These are phyloP conservation scores for Eudorina sp. DNA, from an alignment of 139 green algal genomes.

Conservation along the genomic window DNA sequence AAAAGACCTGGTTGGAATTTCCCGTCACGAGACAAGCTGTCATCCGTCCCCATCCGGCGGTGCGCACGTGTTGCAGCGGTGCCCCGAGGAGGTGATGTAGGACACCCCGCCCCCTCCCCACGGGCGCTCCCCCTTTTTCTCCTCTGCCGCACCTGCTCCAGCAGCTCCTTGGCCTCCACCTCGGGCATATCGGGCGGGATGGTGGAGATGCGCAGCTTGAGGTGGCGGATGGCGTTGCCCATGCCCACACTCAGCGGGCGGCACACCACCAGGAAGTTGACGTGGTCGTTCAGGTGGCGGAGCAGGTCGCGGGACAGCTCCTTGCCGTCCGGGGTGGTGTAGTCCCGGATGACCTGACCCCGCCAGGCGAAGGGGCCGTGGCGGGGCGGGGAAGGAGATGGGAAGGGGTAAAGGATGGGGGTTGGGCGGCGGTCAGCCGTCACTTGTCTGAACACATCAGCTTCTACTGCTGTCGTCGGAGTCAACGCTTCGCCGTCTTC, in stretches of 20 bases:
- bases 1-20: too few species aligned
- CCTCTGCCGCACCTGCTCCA: slow-evolving; percentile 52
- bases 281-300: slow-evolving; percentile 80
- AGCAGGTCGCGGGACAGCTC: slow-evolving; percentile 86
- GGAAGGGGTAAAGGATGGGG: too few species aligned
- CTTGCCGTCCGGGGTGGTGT: slow-evolving; percentile 79
- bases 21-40: too few species aligned
- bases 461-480: too few species aligned
- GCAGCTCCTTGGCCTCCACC: slow-evolving; percentile 59
- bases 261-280: slow-evolving; percentile 91
- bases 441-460: too few species aligned
- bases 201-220: slow-evolving; percentile 82
- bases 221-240: slow-evolving; percentile 91
- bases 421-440: too few species aligned
- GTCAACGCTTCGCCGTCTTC: too few species aligned
- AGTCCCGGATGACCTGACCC: slow-evolving; percentile 85
- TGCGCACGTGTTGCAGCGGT: not conserved
- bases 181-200: slow-evolving; percentile 60
- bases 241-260: slow-evolving; percentile 89
- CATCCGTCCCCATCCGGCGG: too few species aligned
- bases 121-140: too few species aligned
- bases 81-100: not conserved
- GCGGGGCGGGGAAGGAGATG: too few species aligned
- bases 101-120: not conserved
- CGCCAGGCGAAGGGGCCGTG: not conserved